Percentiles rank a stretch among this genome's conserved stretches.
Conservation (phyloP, 2,329 filamentous ascomycete species). For the Fulvia fulva region DNA sequence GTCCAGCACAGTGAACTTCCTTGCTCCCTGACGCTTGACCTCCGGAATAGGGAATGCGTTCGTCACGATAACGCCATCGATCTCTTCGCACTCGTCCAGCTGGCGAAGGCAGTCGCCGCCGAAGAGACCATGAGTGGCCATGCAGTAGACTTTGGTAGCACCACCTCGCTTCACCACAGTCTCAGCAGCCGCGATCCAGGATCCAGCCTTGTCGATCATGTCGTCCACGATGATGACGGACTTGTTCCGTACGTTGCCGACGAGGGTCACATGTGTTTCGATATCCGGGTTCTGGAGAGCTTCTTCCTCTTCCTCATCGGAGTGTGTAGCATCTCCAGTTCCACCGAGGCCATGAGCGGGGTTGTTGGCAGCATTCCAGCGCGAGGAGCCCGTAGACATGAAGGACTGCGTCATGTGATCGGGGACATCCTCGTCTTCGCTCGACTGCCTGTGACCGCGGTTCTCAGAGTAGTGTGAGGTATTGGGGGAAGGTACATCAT, state of each 20-base stretch:
- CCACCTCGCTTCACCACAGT: slow-evolving; percentile 89
- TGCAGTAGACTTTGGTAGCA: slow-evolving; percentile 93
- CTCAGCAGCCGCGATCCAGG: slow-evolving; percentile 96
- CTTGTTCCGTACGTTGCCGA: slow-evolving; percentile 84
- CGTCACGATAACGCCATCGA: slow-evolving; percentile 89
- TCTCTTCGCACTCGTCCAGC: slow-evolving; percentile 87
- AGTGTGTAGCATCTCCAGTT: slow-evolving; percentile 75
- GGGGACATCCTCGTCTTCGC: slow-evolving; percentile 54
- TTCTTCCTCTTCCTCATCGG: slow-evolving; percentile 90
- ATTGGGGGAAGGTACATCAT: slow-evolving; percentile 73
- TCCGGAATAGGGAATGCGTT: slow-evolving; percentile 92
- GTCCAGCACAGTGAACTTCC: slow-evolving; percentile 85
- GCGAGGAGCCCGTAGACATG: slow-evolving; percentile 75
- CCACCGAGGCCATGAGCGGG: slow-evolving; percentile 64
- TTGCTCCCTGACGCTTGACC: slow-evolving; percentile 64
- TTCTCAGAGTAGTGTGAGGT: slow-evolving; percentile 59
- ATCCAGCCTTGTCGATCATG: slow-evolving; percentile 96
- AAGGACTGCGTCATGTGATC: slow-evolving; percentile 81
- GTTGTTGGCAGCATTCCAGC: slow-evolving; percentile 40
- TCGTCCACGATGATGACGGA: slow-evolving; percentile 95
- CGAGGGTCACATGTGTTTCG: slow-evolving; percentile 95
- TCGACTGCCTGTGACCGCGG: slow-evolving; percentile 41
- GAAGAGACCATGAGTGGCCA: slow-evolving; percentile 94
- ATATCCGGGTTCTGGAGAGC: slow-evolving; percentile 73
- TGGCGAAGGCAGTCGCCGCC: slow-evolving; percentile 84